Conservation (phyloP, 352 stramenopile genomes). For the Pythium pyrilobum region DNA sequence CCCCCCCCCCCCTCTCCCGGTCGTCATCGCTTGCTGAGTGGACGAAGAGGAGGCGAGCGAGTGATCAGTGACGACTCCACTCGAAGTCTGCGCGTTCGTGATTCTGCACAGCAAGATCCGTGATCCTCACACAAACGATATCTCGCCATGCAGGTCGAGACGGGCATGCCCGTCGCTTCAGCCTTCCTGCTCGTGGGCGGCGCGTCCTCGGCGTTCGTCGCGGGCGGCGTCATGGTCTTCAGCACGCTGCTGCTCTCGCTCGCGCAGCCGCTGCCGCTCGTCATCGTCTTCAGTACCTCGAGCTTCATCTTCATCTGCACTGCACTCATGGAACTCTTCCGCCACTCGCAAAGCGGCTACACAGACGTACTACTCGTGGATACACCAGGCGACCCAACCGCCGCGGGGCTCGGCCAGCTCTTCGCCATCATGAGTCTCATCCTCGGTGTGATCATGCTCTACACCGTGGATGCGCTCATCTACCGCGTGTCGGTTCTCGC, state of each 20-base stretch:
- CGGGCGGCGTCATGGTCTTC: constrained; percentile 22
- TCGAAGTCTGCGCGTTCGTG: too few species aligned
- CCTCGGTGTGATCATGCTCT: constrained; percentile 16
- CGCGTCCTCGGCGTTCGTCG: constrained; percentile 12
- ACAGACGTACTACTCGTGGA: neutral
- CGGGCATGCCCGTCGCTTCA: constrained; percentile 6
- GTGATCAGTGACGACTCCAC: neutral
- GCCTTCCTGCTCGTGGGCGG: constrained; percentile 17
- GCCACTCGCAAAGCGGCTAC: constrained; percentile 5
- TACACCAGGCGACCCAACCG: neutral
- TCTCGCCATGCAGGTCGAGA: constrained; percentile 11
- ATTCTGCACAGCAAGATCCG: neutral
- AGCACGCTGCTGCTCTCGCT: constrained; percentile 19
- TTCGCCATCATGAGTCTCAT: constrained; percentile 11
- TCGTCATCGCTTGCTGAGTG: neutral
- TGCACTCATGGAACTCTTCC: constrained; percentile 11
- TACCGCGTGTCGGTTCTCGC: constrained; percentile 17
- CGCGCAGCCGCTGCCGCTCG: constrained; percentile 14
- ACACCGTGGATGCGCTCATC: constrained; percentile 14
- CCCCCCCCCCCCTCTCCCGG: neutral
- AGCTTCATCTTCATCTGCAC: constrained; percentile 20
- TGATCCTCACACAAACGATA: too few species aligned
- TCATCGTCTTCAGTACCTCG: constrained; percentile 22
- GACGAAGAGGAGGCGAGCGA: neutral
- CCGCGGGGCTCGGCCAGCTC: constrained; percentile 5